These are phyloP conservation scores for Eutreptiella sp. DNA, from an alignment of 208 protist species.

Conservation along the genomic window DNA sequence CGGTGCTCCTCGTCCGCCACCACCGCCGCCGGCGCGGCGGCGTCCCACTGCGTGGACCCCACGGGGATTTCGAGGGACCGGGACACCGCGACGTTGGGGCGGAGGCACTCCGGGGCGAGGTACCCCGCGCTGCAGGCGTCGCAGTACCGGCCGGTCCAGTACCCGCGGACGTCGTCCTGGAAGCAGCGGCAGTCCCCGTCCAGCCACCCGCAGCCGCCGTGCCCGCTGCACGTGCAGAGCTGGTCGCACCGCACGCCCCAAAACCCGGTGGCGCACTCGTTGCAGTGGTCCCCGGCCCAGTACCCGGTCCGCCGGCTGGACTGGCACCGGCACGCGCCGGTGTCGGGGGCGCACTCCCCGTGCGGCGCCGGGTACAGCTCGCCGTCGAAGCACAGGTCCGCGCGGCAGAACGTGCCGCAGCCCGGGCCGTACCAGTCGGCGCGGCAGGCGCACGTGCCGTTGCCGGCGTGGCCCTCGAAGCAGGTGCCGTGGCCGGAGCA, in stretches of 20 bases:
- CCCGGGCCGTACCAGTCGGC: slow-evolving; percentile 2
- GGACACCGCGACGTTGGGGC: too few relatives aligned
- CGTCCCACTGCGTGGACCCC: too few relatives aligned
- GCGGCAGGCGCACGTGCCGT: slow-evolving; percentile 2
- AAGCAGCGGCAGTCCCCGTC: slow-evolving; percentile 1
- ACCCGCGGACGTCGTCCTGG: slow-evolving; percentile 8
- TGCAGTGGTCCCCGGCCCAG: neutral
- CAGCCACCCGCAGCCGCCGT: neutral
- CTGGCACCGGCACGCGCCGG: neutral
- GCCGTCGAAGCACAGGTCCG: neutral
- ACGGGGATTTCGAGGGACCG: too few relatives aligned
- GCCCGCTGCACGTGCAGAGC: slow-evolving; percentile 4
- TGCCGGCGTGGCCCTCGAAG: slow-evolving; percentile 10
- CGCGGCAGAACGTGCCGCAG: neutral
- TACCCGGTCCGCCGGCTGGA: neutral
- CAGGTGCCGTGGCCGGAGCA: slow-evolving; percentile 2
- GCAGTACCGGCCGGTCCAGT: slow-evolving; percentile 16
- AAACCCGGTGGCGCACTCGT: slow-evolving; percentile 3
- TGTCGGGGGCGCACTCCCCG: slow-evolving; percentile 1
- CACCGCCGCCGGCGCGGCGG: too few relatives aligned
- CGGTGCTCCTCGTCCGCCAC: too few relatives aligned
- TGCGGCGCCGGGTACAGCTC: neutral
- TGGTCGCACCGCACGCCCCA: slow-evolving; percentile 5
- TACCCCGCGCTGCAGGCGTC: slow-evolving; percentile 17
- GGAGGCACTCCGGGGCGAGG: neutral